Percentiles rank a stretch among this genome's conserved stretches.
These are phyloP conservation scores for Lathyrus aphaca DNA, from an alignment of 306 rosid species.

Conservation along the genomic window DNA sequence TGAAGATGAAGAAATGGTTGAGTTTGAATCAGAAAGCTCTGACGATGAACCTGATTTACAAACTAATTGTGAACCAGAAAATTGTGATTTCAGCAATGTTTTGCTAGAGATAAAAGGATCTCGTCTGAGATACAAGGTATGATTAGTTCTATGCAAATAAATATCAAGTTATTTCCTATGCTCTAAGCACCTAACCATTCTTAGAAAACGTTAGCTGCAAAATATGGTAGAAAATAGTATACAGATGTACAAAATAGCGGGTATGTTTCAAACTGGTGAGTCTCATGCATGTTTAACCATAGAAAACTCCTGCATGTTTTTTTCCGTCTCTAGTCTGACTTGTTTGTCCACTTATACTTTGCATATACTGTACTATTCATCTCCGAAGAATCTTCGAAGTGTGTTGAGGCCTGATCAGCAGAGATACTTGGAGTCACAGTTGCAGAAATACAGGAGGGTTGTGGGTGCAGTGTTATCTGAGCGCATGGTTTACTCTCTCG, in stretches of 20 bases:
- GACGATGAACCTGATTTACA: conserved; percentile 60
- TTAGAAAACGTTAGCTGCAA: conserved; percentile 17
- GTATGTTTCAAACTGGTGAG: conserved; percentile 9
- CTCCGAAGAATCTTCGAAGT: conserved; percentile 61
- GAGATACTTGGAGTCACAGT: conserved; percentile 63
- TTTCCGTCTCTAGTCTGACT: conserved; percentile 13
- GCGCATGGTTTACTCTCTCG: conserved; percentile 64
- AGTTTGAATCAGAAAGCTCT: conserved; percentile 57
- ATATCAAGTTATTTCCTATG: conserved; percentile 14
- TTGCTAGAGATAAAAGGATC: conserved; percentile 62
- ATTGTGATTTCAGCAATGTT: conserved; percentile 53
- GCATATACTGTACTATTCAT: conserved; percentile 29
- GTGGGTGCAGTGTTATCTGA: conserved; percentile 74
- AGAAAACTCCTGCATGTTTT: conserved; percentile 7
- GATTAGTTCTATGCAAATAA: conserved; percentile 30
- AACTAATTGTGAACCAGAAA: conserved; percentile 47
- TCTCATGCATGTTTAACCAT: conserved; percentile 27
- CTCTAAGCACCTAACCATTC: conserved; percentile 4
- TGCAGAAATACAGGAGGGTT: conserved; percentile 64
- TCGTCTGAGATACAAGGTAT: conserved; percentile 73
- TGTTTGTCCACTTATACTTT: conserved; percentile 8
- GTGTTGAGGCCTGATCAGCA: conserved; percentile 46
- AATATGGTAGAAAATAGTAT: conserved; percentile 26
- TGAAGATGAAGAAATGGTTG: conserved; percentile 60
- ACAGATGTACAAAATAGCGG: conserved; percentile 1